Base-by-base conservation (phyloP, 1,284 basidiomycete genomes). In the Porogramme epimiltina region DNA sequence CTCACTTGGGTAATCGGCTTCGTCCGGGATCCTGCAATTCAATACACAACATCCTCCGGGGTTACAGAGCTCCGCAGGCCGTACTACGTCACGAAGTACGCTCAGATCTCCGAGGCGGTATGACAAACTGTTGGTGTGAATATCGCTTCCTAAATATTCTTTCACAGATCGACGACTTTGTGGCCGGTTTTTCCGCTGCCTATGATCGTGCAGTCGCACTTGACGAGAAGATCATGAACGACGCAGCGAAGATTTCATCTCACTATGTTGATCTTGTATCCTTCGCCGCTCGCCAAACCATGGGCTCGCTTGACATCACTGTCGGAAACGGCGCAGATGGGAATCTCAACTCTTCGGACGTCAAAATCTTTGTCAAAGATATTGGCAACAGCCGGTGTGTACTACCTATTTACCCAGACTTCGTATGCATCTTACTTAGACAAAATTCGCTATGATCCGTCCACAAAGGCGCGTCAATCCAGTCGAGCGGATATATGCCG, bases 401-500 rank as follows among this genome's bases (percentile, higher is more conserved):
- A n/a, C n/a, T n/a, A n/a, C n/a, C 33, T 44, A 45, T 19, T 8
- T 31, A 49, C 15, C 0, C 23, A 19, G 13, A 20, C 38, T 25
- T 5, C 20, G 9, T 15, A 16, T n/a, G n/a, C 26, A 25, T 39
- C n/a, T n/a, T n/a, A n/a, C n/a, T n/a, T n/a, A n/a, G 2, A n/a
- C 9, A 6, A 23, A 2, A 31, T 5, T 16, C 26, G 11, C 1
- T 20, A 20, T 44, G n/a, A n/a, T n/a, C n/a, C n/a, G n/a, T n/a
- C n/a, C n/a, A n/a, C n/a, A n/a, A n/a, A 16, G 11, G 18, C 52
- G 31, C 51, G 75, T 84, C 42, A 85, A 87, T 59, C 87, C 85
- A 0, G 82, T 88, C 18, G 85, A 89, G 60, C 85, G 88, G 24
- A 85, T 88, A 51, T 86, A 83, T 73, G 84, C 86, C 4, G 68